Evolutionary conservation across 257 asterid species (phyloP).

Genomic region (Paulownia fortunei): DNA sequence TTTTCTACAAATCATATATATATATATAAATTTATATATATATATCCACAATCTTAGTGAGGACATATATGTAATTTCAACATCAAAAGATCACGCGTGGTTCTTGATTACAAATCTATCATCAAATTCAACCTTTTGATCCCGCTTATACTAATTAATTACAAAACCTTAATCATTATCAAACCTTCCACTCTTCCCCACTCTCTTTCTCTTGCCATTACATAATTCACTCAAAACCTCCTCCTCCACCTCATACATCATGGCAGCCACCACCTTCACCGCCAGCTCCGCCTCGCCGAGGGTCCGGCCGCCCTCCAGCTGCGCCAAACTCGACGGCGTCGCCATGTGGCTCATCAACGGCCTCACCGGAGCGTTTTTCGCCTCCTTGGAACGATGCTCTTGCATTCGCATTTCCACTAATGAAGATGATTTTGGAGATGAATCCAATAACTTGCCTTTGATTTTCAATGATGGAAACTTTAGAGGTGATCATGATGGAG

Average conservation of each 20-base stretch:
- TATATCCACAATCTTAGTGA: background rate
- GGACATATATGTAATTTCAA: slow-evolving; percentile 25
- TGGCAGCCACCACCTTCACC: slow-evolving; percentile 53
- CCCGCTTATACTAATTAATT: slow-evolving; percentile 7
- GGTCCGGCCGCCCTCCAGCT: slow-evolving; percentile 43
- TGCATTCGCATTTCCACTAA: slow-evolving; percentile 73
- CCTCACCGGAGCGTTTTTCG: slow-evolving; percentile 70
- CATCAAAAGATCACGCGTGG: slow-evolving; percentile 24
- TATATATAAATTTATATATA: too few relatives aligned
- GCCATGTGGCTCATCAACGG: slow-evolving; percentile 80
- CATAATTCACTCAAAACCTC: background rate
- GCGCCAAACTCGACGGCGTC: slow-evolving; percentile 67
- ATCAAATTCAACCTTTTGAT: slow-evolving; percentile 23
- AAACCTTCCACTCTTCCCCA: slow-evolving; percentile 14
- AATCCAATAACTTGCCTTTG: slow-evolving; percentile 59
- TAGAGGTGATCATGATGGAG: slow-evolving; percentile 22
- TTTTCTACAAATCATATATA: too few relatives aligned
- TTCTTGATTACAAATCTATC: slow-evolving; percentile 29
- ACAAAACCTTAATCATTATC: slow-evolving; percentile 24
- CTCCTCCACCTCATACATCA: slow-evolving; percentile 13
- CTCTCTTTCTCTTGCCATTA: background rate
- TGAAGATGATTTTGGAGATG: slow-evolving; percentile 66
- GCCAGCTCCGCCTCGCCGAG: slow-evolving; percentile 35
- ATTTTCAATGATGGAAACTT: slow-evolving; percentile 53
- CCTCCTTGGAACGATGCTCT: slow-evolving; percentile 79